Evolutionary conservation across 2,329 filamentous ascomycete species (phyloP), one percentile per base, ranked within the genome.

Genomic region (Ploettnerulaceae sp.): DNA sequence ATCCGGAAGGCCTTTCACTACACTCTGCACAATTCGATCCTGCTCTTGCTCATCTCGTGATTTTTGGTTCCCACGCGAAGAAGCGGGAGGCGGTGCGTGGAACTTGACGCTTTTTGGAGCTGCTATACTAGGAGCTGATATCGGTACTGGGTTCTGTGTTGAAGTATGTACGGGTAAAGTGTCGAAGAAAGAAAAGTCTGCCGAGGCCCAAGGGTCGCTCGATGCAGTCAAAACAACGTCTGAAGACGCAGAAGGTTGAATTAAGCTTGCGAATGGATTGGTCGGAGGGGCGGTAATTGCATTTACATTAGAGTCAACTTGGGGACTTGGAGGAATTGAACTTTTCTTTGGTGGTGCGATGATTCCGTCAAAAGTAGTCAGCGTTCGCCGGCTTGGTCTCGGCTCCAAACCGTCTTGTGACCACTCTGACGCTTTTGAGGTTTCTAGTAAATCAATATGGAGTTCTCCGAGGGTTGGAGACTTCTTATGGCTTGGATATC

Each of bases 121-220:
- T 18, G 26, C 29, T n/a, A 41, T 8, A 28, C 34, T 35, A 21
- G 28, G 12, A 20, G 29, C 20, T 12, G 47, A 15, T 17, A 28
- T n/a, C 35, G 42, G 24, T 21, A 37, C 6, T 9, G 14, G 12
- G n/a, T 28, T 21, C 14, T 31, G 36, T 43, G 35, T 28, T 22
- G 52, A 36, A 26, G 40, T n/a, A n/a, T n/a, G n/a, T n/a, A n/a
- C 32, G 9, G 55, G 40, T 18, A 37, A 22, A 8, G 54, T 34
- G 8, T 67, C 64, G 37, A 67, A 67, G 35, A 67, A 60, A 14
- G 65, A 67, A 47, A 67, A 64, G 53, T 67, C 65, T 18, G 57
- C 61, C 21, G 55, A 60, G 9, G 61, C 59, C 65, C 65, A 66
- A 7, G 63, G 57, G 48, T 66, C 62, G 7, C 31, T 33, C 12